A percentile compares a stretch with the other conserved stretches of the same genome.
Conservation (phyloP, 2,329 filamentous ascomycete species). For the Podosphaera aphanis region DNA sequence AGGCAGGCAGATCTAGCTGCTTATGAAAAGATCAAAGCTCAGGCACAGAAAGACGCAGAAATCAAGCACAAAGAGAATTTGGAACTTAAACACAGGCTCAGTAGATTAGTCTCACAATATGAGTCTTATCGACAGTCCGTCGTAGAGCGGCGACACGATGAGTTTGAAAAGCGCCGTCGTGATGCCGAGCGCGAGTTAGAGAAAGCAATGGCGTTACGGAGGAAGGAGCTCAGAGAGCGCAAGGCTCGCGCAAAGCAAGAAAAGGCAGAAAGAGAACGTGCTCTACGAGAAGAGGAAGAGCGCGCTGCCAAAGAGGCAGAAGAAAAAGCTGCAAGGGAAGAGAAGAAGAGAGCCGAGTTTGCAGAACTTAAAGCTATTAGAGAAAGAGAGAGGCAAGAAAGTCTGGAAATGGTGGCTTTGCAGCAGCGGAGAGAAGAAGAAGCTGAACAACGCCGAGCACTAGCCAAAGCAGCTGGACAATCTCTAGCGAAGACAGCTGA, state of each 20-base stretch:
- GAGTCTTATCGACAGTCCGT: conserved; percentile 64
- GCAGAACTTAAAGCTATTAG: conserved; percentile 42
- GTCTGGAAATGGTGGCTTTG: conserved; percentile 35
- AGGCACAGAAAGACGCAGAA: conserved; percentile 61
- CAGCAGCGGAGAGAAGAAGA: conserved; percentile 76
- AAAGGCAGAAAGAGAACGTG: conserved; percentile 61
- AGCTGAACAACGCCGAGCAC: conserved; percentile 51
- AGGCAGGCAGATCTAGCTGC: conserved; percentile 53
- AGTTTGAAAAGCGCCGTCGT: conserved; percentile 85
- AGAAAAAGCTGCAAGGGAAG: conserved; percentile 56
- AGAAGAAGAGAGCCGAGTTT: conserved; percentile 52
- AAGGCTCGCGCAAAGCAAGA: conserved; percentile 65
- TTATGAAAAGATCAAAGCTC: conserved; percentile 55
- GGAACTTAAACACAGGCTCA: conserved; percentile 78
- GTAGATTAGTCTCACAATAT: conserved; percentile 62
- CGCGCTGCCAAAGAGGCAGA: conserved; percentile 59
- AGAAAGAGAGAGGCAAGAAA: conserved; percentile 44
- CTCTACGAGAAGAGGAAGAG: conserved; percentile 66
- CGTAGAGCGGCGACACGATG: conserved; percentile 68
- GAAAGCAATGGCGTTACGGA: conserved; percentile 66
- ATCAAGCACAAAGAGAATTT: conserved; percentile 80
- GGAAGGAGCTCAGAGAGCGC: conserved; percentile 70
- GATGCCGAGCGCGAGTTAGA: conserved; percentile 83
- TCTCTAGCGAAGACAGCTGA: conserved; percentile 23
- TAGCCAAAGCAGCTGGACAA: conserved; percentile 25